Evolutionary conservation across 352 stramenopile genomes (phyloP).

Genomic region (Phytophthora quininea): DNA sequence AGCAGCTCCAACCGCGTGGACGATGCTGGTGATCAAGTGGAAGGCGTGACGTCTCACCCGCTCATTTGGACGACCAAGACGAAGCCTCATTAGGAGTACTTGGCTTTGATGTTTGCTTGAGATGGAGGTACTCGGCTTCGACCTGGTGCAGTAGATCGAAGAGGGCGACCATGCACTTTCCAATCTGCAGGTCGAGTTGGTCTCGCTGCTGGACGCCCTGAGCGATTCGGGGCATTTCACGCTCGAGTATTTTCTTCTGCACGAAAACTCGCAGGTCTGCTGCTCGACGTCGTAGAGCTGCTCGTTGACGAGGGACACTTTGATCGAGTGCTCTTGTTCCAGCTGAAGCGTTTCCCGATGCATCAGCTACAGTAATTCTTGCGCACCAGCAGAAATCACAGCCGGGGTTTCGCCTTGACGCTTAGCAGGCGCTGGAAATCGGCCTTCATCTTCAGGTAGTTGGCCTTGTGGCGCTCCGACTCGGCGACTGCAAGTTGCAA

Average conservation of each 20-base stretch:
- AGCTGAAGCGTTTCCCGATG: constrained; percentile 49
- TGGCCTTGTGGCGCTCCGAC: constrained; percentile 45
- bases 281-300: constrained; percentile 62
- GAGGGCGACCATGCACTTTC: constrained; percentile 59
- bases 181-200: constrained; percentile 53
- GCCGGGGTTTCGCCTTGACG: constrained; percentile 42
- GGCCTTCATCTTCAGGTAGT: constrained; percentile 54
- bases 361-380: constrained; percentile 47
- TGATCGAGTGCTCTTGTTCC: constrained; percentile 41
- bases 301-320: constrained; percentile 48
- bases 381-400: constrained; percentile 38
- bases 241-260: constrained; percentile 49
- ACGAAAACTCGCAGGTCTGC: constrained; percentile 60
- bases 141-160: constrained; percentile 59
- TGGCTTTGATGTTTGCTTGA: constrained; percentile 23
- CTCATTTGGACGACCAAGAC: constrained; percentile 91
- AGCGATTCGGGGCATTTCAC: constrained; percentile 51
- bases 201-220: constrained; percentile 51
- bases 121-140: constrained; percentile 50
- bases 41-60: constrained; percentile 72
- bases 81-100: constrained; percentile 17
- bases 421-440: constrained; percentile 52
- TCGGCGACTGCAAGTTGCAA: constrained; percentile 45
- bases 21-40: constrained; percentile 48
- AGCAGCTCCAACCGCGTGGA: constrained; percentile 87